Conservation (phyloP, 2,329 filamentous ascomycete genomes). For the Endocalyx cinctus region DNA sequence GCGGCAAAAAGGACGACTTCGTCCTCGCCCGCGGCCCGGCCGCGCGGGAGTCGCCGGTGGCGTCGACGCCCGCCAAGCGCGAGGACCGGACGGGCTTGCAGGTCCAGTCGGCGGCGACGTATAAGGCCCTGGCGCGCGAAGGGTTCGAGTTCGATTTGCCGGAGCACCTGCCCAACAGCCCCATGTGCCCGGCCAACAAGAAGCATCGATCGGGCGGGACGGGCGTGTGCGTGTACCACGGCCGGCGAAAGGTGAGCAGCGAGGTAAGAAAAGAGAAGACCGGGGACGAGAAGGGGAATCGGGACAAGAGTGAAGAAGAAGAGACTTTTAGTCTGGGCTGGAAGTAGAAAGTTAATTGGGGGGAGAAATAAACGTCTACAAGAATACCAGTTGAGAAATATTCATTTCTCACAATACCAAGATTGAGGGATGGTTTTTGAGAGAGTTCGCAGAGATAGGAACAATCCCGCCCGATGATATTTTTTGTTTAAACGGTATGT, state of each 20-base stretch:
- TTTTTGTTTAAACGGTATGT: no score
- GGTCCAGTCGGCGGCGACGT: constrained; percentile 13
- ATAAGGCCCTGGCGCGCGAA: constrained; percentile 15
- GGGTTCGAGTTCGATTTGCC: constrained; percentile 45
- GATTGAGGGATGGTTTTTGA: no score
- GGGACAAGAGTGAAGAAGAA: no score
- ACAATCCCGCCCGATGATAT: no score
- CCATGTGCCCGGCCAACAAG: constrained; percentile 46
- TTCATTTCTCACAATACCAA: no score
- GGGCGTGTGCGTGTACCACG: constrained; percentile 48
- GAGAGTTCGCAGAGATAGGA: no score
- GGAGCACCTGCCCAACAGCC: constrained; percentile 47
- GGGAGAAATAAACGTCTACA: neutral
- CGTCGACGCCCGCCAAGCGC: neutral
- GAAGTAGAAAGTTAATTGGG: neutral
- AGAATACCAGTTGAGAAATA: neutral
- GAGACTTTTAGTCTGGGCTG: no score
- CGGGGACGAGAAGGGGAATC: neutral
- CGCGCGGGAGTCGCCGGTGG: no score
- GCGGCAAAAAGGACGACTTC: no score
- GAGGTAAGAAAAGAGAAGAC: neutral
- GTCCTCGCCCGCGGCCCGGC: no score
- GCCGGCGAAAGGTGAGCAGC: constrained; percentile 25
- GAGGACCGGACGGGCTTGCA: no score
- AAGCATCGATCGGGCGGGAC: constrained; percentile 40